Conservation (phyloP, 768 basidiomycete species). For the Phylloporus arenicola region DNA sequence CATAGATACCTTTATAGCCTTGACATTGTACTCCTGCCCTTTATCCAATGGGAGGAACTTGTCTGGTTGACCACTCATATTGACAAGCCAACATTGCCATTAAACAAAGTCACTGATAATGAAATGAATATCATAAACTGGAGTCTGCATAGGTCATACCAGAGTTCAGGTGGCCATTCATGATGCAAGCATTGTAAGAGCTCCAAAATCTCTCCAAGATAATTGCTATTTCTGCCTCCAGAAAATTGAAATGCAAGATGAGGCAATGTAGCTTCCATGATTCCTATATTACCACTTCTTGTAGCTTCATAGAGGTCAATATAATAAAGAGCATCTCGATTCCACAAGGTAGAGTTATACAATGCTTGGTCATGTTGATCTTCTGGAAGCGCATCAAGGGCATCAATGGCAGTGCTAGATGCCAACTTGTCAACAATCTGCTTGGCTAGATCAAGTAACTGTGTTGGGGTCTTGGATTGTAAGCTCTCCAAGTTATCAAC, state of each 20-base stretch:
- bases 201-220: background rate
- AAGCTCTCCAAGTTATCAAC: conserved; percentile 27
- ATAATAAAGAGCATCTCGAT: conserved; percentile 34
- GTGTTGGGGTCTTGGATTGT: background rate
- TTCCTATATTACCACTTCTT: conserved; percentile 26
- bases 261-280: conserved; percentile 20
- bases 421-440: background rate
- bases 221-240: background rate
- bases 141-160: background rate
- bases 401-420: background rate
- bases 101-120: background rate
- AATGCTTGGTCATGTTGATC: conserved; percentile 25
- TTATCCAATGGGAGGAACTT: conserved; percentile 28
- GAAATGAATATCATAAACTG: too few relatives aligned
- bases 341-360: conserved; percentile 31
- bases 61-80: conserved; percentile 21
- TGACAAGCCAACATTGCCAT: conserved; percentile 26
- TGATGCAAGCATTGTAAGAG: background rate
- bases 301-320: conserved; percentile 34
- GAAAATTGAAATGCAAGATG: background rate
- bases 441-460: background rate
- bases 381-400: background rate
- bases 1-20: conserved; percentile 27
- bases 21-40: conserved; percentile 34
- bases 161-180: background rate